Evolutionary conservation across 1,284 basidiomycete genomes (phyloP).

Genomic region (Vanrija pseudolonga): DNA sequence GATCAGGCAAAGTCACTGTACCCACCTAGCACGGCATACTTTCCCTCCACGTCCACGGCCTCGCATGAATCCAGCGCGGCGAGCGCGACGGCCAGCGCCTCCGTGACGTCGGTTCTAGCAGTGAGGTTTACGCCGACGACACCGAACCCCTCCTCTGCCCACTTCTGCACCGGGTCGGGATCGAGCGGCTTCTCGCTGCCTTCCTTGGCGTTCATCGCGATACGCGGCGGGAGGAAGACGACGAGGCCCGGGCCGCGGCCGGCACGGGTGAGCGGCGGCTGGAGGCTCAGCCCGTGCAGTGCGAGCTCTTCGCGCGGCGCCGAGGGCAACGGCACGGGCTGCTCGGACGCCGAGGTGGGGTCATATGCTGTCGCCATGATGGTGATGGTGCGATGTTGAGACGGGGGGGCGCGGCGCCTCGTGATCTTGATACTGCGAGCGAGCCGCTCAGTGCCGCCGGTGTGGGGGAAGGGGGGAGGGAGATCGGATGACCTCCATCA

Average conservation of each 20-base stretch:
- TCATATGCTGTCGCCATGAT: conserved; percentile 1
- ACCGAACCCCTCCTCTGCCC: conserved; percentile 20
- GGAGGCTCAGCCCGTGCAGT: conserved; percentile 5
- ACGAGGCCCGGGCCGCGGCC: conserved; percentile 16
- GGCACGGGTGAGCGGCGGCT: conserved; percentile 14
- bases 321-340: conserved; percentile 2
- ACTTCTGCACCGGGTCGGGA: conserved; percentile 19
- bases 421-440: no score
- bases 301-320: conserved; percentile 2
- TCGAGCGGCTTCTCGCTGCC: conserved; percentile 14
- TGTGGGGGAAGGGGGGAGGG: no score
- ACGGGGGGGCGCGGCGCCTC: no score
- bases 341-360: conserved; percentile 2
- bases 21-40: conserved; percentile 15
- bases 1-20: no score
- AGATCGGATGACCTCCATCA: no score
- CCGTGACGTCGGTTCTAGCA: conserved; percentile 10
- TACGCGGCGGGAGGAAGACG: conserved; percentile 5
- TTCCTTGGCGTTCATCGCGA: no score
- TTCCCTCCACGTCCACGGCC: conserved; percentile 2
- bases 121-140: conserved; percentile 13
- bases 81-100: conserved; percentile 7
- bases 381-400: background rate
- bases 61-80: conserved; percentile 9
- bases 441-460: no score